These are phyloP conservation scores for Rhododendron williamsianum DNA, from an alignment of 148 eudicot species.

Conservation along the genomic window DNA sequence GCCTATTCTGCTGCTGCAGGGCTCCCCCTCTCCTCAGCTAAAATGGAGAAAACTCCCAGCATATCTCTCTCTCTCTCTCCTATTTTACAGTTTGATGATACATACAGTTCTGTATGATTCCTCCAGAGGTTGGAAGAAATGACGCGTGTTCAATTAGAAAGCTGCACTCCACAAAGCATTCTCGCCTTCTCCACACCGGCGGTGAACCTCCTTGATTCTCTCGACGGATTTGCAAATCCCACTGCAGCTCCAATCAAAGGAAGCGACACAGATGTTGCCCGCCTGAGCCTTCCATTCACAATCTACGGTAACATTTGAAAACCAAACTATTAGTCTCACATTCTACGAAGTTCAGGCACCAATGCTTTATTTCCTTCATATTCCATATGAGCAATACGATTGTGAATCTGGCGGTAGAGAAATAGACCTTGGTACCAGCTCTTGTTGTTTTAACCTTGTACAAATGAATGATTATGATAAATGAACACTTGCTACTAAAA, in stretches of 20 bases:
- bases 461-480: neutral
- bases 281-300: constrained; percentile 54
- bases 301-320: constrained; percentile 21
- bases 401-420: neutral
- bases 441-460: neutral
- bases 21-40: constrained; percentile 6
- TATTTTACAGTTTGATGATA: constrained; percentile 14
- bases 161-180: constrained; percentile 26
- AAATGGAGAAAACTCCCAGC: constrained; percentile 6
- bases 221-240: constrained; percentile 44
- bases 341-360: neutral
- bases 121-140: constrained; percentile 27
- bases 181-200: constrained; percentile 47
- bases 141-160: constrained; percentile 8
- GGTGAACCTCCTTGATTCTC: constrained; percentile 42
- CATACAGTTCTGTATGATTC: constrained; percentile 5
- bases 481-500: neutral
- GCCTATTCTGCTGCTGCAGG: neutral
- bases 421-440: neutral
- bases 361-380: neutral
- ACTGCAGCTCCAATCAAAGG: constrained; percentile 46
- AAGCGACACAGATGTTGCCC: constrained; percentile 42
- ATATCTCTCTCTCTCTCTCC: neutral
- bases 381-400: neutral
- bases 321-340: constrained; percentile 1